Percentiles rank a stretch among this genome's conserved stretches.
Conservation (phyloP, 2,329 filamentous ascomycete species). For the Aureobasidium leucospermi region DNA sequence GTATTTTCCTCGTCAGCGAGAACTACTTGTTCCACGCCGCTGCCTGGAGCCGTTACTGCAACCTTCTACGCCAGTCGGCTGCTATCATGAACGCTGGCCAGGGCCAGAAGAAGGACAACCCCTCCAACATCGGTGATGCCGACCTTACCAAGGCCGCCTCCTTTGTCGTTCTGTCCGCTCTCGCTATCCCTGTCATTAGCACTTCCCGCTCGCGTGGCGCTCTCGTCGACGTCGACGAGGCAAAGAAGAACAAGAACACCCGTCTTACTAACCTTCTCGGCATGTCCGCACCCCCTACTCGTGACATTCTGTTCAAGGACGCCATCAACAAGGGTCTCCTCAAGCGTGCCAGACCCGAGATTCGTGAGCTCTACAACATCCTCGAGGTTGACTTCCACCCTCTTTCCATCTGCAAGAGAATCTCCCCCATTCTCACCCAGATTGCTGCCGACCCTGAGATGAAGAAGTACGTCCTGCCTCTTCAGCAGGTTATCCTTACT, state of each 20-base stretch:
- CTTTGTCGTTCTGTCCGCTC: conserved; percentile 87
- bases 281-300: conserved; percentile 83
- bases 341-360: conserved; percentile 87
- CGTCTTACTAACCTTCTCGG: conserved; percentile 92
- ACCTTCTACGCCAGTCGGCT: conserved; percentile 84
- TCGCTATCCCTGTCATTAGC: conserved; percentile 99
- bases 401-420: conserved; percentile 97
- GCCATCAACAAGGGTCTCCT: conserved; percentile 90
- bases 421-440: conserved; percentile 88
- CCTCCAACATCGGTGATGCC: conserved; percentile 69
- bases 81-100: conserved; percentile 75
- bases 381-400: conserved; percentile 99
- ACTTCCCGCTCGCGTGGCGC: conserved; percentile 92
- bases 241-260: conserved; percentile 97
- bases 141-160: conserved; percentile 93
- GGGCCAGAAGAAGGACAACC: conserved; percentile 90
- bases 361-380: conserved; percentile 95
- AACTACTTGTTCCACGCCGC: conserved; percentile 99
- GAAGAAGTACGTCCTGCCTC: conserved; percentile 90
- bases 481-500: conserved; percentile 97
- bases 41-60: conserved; percentile 96
- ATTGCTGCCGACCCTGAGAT: conserved; percentile 92
- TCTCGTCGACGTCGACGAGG: conserved; percentile 93
- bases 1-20: conserved; percentile 97
- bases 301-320: conserved; percentile 88